Percentiles rank a stretch among this genome's conserved stretches.
Evolutionary conservation across 495 filamentous ascomycete species (phyloP).

Genomic region (Hypoxylon subgilvum): DNA sequence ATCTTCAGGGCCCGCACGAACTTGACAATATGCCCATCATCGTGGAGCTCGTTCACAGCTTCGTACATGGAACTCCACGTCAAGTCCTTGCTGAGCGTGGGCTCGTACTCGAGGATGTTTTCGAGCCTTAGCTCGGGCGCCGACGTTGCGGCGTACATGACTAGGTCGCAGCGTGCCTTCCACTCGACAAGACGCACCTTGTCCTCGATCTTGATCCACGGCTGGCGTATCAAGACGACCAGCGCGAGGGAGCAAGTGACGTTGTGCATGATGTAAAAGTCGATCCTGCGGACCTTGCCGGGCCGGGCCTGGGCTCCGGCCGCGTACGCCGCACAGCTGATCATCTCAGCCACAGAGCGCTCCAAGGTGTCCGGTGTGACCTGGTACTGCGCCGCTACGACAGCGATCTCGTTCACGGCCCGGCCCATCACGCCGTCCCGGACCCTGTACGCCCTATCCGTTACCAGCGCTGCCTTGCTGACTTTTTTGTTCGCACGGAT

Average conservation of each 20-base stretch:
- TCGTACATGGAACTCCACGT: conserved; percentile 43
- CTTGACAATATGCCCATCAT: conserved; percentile 51
- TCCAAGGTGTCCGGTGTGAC: conserved; percentile 34
- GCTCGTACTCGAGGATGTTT: conserved; percentile 29
- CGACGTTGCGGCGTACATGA: conserved; percentile 44
- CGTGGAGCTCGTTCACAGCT: conserved; percentile 38
- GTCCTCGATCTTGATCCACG: conserved; percentile 41
- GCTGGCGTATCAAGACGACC: conserved; percentile 33
- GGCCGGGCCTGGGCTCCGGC: conserved; percentile 37
- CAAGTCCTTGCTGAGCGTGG: conserved; percentile 24
- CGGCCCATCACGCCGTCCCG: conserved; percentile 28
- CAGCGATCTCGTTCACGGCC: too few relatives aligned
- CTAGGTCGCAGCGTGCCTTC: conserved; percentile 46
- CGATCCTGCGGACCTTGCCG: conserved; percentile 44
- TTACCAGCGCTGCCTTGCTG: conserved; percentile 21
- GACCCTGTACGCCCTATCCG: conserved; percentile 25
- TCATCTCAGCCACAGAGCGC: conserved; percentile 42
- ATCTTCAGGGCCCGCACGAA: conserved; percentile 46
- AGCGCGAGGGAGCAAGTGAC: conserved; percentile 45
- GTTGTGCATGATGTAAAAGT: conserved; percentile 53
- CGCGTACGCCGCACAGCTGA: conserved; percentile 35
- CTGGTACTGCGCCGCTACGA: neutral
- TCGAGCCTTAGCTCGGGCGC: conserved; percentile 26
- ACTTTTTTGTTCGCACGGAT: conserved; percentile 30
- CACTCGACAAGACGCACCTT: conserved; percentile 46